Evolutionary conservation across 352 stramenopile species (phyloP).

Genomic region (Thalassiosira exigua): DNA sequence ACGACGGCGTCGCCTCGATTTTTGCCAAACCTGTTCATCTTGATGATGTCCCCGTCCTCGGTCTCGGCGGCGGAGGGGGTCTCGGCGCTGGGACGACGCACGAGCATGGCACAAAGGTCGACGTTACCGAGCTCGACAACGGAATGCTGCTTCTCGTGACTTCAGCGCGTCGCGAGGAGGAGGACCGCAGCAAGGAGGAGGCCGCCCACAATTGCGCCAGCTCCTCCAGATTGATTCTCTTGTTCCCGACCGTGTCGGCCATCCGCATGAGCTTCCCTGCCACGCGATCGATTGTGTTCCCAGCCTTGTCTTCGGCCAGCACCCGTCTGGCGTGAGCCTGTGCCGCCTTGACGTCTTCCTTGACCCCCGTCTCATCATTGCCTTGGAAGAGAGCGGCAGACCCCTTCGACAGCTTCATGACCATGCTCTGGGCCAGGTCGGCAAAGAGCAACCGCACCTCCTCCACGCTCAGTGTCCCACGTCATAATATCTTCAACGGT

Average conservation of each 20-base stretch:
- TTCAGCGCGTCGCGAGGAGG: too few relatives aligned
- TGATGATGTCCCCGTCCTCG: too few relatives aligned
- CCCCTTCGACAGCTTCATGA: conserved; percentile 49
- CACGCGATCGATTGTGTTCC: conserved; percentile 65
- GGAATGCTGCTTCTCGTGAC: too few relatives aligned
- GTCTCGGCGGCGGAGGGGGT: too few relatives aligned
- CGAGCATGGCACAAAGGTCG: too few relatives aligned
- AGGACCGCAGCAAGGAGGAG: too few relatives aligned
- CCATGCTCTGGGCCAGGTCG: conserved; percentile 60
- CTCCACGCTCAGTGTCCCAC: conserved; percentile 54
- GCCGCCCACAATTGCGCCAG: conserved; percentile 67
- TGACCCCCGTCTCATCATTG: not conserved
- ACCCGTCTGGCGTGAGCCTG: conserved; percentile 59
- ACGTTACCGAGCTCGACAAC: too few relatives aligned
- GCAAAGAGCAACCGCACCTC: conserved; percentile 62
- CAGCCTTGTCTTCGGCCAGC: conserved; percentile 56
- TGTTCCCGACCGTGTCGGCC: conserved; percentile 56
- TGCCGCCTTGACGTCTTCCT: conserved; percentile 32
- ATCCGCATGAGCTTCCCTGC: conserved; percentile 61
- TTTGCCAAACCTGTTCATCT: too few relatives aligned
- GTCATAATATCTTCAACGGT: conserved; percentile 57
- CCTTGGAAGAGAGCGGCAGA: too few relatives aligned
- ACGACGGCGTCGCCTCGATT: too few relatives aligned
- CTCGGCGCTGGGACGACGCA: too few relatives aligned
- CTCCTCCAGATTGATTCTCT: conserved; percentile 57